phyloP scores from a whole-genome alignment of 2,329 filamentous ascomycete genomes.

The Podosphaera leucotricha region DNA sequence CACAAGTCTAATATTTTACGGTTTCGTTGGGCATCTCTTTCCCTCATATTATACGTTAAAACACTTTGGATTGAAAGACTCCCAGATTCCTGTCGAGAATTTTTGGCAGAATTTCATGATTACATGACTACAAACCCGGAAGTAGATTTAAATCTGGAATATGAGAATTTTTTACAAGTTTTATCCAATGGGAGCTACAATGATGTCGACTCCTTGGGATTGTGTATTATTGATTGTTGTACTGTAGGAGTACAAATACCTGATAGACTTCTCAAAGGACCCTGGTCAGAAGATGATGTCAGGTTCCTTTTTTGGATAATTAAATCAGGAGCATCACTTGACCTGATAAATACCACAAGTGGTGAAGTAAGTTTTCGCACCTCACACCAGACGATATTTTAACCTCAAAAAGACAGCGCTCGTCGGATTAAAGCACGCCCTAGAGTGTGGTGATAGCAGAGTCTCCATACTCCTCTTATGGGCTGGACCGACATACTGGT shows the following conservation, averaged over 20 bases:
- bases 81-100: background rate
- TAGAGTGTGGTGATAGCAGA: background rate
- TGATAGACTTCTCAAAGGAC: conserved; percentile 11
- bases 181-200: background rate
- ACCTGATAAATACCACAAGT: conserved; percentile 10
- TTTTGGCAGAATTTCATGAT: background rate
- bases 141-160: background rate
- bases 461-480: background rate
- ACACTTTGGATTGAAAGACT: conserved; percentile 8
- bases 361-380: conserved; percentile 10
- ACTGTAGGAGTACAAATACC: conserved; percentile 9
- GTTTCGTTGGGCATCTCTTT: conserved; percentile 12
- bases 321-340: conserved; percentile 10
- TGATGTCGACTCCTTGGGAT: background rate
- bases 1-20: conserved; percentile 8
- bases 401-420: background rate
- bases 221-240: background rate
- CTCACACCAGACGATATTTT: background rate
- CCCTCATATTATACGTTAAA: conserved; percentile 9
- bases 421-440: background rate
- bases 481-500: background rate
- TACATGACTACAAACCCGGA: background rate
- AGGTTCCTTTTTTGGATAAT: conserved; percentile 13
- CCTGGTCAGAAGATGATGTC: conserved; percentile 12
- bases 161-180: background rate